Percentiles rank a stretch among this genome's conserved stretches.
These are phyloP conservation scores for Exophiala calicioides DNA, from an alignment of 2,329 filamentous ascomycete genomes.

Conservation along the genomic window DNA sequence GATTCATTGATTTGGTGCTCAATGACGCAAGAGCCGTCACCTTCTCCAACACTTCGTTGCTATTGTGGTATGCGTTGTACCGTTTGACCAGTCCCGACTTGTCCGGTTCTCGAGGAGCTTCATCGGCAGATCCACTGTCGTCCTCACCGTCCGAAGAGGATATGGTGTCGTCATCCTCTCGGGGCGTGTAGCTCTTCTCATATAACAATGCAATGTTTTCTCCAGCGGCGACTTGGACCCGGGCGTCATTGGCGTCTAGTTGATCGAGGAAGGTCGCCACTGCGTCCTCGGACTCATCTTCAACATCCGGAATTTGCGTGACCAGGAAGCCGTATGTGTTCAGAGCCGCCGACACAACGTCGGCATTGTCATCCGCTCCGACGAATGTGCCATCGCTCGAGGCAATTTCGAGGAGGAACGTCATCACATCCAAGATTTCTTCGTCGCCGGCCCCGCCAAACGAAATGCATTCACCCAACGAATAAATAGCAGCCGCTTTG, in stretches of 20 bases:
- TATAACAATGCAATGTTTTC: conserved; percentile 81
- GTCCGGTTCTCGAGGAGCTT: conserved; percentile 40
- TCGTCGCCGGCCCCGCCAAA: conserved; percentile 73
- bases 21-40: conserved; percentile 62
- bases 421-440: conserved; percentile 70
- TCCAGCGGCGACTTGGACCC: conserved; percentile 75
- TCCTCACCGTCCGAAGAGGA: conserved; percentile 50
- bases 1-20: conserved; percentile 63
- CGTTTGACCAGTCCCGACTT: conserved; percentile 55
- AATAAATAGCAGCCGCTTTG: conserved; percentile 72
- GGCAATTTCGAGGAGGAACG: conserved; percentile 73
- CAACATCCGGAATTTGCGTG: conserved; percentile 73
- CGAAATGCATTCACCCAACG: conserved; percentile 69
- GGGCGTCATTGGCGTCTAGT: conserved; percentile 70
- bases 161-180: conserved; percentile 57
- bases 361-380: conserved; percentile 68
- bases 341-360: conserved; percentile 72
- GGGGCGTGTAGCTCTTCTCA: conserved; percentile 67
- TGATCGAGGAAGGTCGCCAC: conserved; percentile 84
- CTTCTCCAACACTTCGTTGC: conserved; percentile 60
- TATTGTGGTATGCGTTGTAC: conserved; percentile 68
- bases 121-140: conserved; percentile 44
- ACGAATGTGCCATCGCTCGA: conserved; percentile 75
- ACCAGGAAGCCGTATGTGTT: conserved; percentile 79
- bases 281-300: conserved; percentile 68